These are phyloP conservation scores for Salix dunnii DNA, from an alignment of 345 rosid species.

Conservation along the genomic window DNA sequence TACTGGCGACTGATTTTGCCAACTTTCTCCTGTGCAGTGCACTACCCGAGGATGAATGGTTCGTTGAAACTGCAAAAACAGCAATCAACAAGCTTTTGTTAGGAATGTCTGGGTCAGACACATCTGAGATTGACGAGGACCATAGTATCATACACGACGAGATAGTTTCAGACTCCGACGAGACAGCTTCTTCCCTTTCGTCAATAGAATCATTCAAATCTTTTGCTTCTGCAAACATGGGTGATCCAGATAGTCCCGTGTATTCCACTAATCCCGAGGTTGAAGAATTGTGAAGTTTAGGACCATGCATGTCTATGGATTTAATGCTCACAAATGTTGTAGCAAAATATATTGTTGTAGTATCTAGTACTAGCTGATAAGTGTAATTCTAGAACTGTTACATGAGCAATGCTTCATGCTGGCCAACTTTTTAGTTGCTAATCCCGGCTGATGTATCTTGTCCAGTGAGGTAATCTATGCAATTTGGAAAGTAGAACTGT, in stretches of 20 bases:
- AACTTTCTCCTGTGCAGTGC: conserved; percentile 35
- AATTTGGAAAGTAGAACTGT: background rate
- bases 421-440: background rate
- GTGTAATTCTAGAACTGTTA: background rate
- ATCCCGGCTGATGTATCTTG: background rate
- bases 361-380: background rate
- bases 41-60: conserved; percentile 85
- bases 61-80: conserved; percentile 81
- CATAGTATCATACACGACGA: conserved; percentile 49
- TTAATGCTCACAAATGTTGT: background rate
- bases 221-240: conserved; percentile 94
- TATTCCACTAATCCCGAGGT: conserved; percentile 57
- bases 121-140: conserved; percentile 64
- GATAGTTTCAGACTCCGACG: conserved; percentile 48
- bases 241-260: conserved; percentile 77
- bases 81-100: conserved; percentile 76
- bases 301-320: background rate
- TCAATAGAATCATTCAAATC: conserved; percentile 62
- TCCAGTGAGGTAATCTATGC: background rate
- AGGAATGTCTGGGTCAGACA: conserved; percentile 75
- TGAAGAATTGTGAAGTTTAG: conserved; percentile 22
- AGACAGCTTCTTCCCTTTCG: conserved; percentile 65
- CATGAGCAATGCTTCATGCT: background rate
- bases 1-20: conserved; percentile 8
- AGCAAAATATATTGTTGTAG: background rate